These are phyloP conservation scores for Lachnellula hyalina DNA, from an alignment of 2,329 filamentous ascomycete genomes.

Conservation along the genomic window DNA sequence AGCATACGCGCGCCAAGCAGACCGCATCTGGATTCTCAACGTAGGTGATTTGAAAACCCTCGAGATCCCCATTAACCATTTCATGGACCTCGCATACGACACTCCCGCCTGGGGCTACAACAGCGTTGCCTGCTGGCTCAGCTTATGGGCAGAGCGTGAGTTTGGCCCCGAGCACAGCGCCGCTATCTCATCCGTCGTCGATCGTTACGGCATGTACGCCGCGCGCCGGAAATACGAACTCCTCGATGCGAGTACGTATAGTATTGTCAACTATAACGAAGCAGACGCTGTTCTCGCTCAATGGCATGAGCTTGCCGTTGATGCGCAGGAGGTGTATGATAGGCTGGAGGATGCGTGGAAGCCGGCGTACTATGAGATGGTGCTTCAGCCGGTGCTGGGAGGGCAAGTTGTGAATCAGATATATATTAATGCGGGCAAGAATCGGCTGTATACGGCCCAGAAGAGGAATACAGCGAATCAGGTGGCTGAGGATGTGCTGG, in stretches of 20 bases:
- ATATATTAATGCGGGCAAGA: constrained; percentile 44
- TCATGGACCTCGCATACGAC: constrained; percentile 59
- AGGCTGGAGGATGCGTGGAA: constrained; percentile 44
- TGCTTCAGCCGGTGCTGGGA: constrained; percentile 55
- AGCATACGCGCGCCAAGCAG: constrained; percentile 49
- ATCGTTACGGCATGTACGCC: constrained; percentile 52
- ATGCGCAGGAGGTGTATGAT: constrained; percentile 53
- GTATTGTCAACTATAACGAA: constrained; percentile 59
- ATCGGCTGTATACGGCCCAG: constrained; percentile 51
- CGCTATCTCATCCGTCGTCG: constrained; percentile 46
- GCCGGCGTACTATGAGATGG: constrained; percentile 57
- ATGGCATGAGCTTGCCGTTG: constrained; percentile 47
- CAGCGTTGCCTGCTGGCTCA: constrained; percentile 51
- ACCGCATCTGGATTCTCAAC: constrained; percentile 57
- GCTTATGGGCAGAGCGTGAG: constrained; percentile 51
- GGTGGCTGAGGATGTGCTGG: constrained; percentile 46
- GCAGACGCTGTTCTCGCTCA: constrained; percentile 51
- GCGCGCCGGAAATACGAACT: constrained; percentile 58
- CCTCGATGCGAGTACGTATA: constrained; percentile 53
- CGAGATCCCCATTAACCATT: constrained; percentile 53
- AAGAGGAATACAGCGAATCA: constrained; percentile 52
- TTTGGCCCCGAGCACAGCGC: constrained; percentile 46
- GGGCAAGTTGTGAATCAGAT: constrained; percentile 52
- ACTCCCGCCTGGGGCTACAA: constrained; percentile 50
- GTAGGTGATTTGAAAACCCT: constrained; percentile 57